Evolutionary conservation across 1,284 basidiomycete genomes (phyloP).

Genomic region (Papiliotrema nemorosa): DNA sequence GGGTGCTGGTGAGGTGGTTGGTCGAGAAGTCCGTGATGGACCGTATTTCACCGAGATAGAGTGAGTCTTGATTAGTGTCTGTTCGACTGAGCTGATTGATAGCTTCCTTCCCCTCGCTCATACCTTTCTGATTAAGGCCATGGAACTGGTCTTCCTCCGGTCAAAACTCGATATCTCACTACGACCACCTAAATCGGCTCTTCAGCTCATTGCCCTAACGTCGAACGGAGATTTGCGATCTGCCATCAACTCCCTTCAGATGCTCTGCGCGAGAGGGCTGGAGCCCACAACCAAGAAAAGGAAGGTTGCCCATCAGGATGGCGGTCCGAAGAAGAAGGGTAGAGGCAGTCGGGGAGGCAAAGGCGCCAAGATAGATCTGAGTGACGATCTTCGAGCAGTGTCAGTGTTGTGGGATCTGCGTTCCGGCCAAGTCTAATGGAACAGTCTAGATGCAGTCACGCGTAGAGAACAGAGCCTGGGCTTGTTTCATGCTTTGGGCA

Average conservation of each 20-base stretch:
- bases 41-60: slow-evolving; percentile 66
- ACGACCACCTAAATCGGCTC: slow-evolving; percentile 59
- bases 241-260: slow-evolving; percentile 88
- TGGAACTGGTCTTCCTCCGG: slow-evolving; percentile 62
- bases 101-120: slow-evolving; percentile 90
- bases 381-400: slow-evolving; percentile 45
- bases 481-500: slow-evolving; percentile 90
- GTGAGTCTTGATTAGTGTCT: slow-evolving; percentile 50
- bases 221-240: slow-evolving; percentile 87
- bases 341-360: slow-evolving; percentile 43
- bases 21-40: slow-evolving; percentile 63
- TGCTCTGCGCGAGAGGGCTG: slow-evolving; percentile 51
- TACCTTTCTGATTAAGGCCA: slow-evolving; percentile 75
- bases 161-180: slow-evolving; percentile 47
- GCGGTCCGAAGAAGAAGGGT: slow-evolving; percentile 26
- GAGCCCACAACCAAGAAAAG: slow-evolving; percentile 14
- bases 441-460: slow-evolving; percentile 64
- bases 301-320: slow-evolving; percentile 12
- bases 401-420: slow-evolving; percentile 24
- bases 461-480: slow-evolving; percentile 78
- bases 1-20: slow-evolving; percentile 50
- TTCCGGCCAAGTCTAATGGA: not conserved
- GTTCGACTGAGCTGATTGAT: not conserved
- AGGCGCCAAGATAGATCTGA: slow-evolving; percentile 42
- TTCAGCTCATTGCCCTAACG: slow-evolving; percentile 72